Evolutionary conservation across 1,284 basidiomycete genomes (phyloP).

Genomic region (Melampsora americana): DNA sequence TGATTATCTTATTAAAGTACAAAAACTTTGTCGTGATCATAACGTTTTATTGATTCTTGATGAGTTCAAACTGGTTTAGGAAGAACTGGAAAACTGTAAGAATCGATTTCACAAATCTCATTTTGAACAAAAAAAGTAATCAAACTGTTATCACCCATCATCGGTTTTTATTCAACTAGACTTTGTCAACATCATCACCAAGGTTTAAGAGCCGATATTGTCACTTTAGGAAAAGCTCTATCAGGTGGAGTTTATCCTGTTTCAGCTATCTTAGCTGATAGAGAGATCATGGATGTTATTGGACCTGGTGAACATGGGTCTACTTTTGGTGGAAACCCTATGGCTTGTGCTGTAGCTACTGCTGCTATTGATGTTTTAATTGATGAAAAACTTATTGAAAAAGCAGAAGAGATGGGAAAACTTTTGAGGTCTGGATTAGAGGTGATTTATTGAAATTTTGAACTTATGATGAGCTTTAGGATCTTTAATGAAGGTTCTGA

Average conservation of each 20-base stretch:
- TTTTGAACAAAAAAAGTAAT: too few relatives aligned
- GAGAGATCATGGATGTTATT: constrained; percentile 89
- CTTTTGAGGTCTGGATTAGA: constrained; percentile 60
- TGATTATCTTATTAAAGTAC: constrained; percentile 76
- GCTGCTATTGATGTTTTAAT: constrained; percentile 83
- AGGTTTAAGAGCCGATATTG: constrained; percentile 81
- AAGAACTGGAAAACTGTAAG: constrained; percentile 72
- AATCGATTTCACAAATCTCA: too few relatives aligned
- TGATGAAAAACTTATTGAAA: constrained; percentile 76
- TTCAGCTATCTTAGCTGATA: constrained; percentile 84
- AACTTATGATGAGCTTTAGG: too few relatives aligned
- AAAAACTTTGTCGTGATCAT: constrained; percentile 83
- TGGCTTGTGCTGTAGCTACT: constrained; percentile 89
- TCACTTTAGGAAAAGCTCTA: constrained; percentile 91
- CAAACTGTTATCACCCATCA: too few relatives aligned
- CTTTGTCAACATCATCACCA: constrained; percentile 80
- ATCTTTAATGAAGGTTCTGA: too few relatives aligned
- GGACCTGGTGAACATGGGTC: constrained; percentile 97
- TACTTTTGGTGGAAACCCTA: constrained; percentile 90
- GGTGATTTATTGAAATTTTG: background rate
- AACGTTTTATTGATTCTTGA: constrained; percentile 95
- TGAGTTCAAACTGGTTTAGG: constrained; percentile 88
- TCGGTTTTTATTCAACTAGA: constrained; percentile 44
- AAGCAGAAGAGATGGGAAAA: constrained; percentile 73
- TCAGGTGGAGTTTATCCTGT: constrained; percentile 97